Evolutionary conservation across 2,329 filamentous ascomycete species (phyloP), one percentile per base, ranked within the genome.

Genomic region (Apiospora pterosperma): DNA sequence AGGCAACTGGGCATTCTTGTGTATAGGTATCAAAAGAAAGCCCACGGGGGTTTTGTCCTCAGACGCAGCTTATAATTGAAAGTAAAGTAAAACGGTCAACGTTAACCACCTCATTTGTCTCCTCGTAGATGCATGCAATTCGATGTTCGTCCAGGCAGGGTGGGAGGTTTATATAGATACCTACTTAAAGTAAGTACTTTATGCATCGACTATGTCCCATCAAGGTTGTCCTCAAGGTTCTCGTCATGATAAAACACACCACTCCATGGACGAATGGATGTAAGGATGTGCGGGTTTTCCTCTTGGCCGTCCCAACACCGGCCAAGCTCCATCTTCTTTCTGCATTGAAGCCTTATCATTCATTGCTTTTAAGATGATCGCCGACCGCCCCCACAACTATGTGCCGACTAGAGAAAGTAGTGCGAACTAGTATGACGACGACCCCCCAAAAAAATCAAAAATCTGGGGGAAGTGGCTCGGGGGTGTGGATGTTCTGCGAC

Each of bases 221-320:
- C 48, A 55, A 55, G 48, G 48, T 55, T 55, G 48, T 55, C 48
- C 48, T 55, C 48, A 34, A 34, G 48, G 48, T 55, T n/a, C 48
- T 55, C 48, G 34, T 21, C 48, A n/a, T 55, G 25, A n/a, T 21
- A n/a, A 10, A 16, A 11, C 48, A 55, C 48, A 16, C 25, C 25
- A 31, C 10, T 55, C 4, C 6, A 16, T 55, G 28, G 48, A 34
- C 28, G 48, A 21, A 55, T 34, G 48, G 48, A 34, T 4, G 25
- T 16, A 55, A 5, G 28, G 28, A 55, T 12, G 16, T 31, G 25
- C 25, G 25, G 7, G 25, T 31, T 31, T 28, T 19, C 16, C 3
- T 16, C 36, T 52, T 52, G 44, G 25, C 31, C 25, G 44, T n/a
- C 25, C 19, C 16, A 14, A 31, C 16, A 10, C 44, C 25, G 5